Conservation (phyloP, 352 stramenopile genomes). For the Phytophthora sansomeana region DNA sequence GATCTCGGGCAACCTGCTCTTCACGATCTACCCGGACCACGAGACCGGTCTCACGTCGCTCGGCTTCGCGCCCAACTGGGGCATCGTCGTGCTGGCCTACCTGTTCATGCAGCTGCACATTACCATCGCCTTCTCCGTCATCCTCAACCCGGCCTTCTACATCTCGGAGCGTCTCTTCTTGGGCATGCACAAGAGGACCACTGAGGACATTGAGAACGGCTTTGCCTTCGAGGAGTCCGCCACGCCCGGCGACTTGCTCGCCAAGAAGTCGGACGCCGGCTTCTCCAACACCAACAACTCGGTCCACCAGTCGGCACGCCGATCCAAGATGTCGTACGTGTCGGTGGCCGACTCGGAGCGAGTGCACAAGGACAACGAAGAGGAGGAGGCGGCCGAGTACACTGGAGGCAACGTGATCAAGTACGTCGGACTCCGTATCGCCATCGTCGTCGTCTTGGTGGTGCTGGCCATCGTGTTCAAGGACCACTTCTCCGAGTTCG, state of each 20-base stretch:
- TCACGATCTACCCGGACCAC: slow-evolving; percentile 62
- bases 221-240: slow-evolving; percentile 26
- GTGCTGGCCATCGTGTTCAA: no score
- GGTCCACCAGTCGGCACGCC: slow-evolving; percentile 14
- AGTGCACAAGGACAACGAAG: slow-evolving; percentile 40
- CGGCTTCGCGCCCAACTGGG: slow-evolving; percentile 54
- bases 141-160: slow-evolving; percentile 57
- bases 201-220: slow-evolving; percentile 34
- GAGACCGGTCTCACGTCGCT: slow-evolving; percentile 39
- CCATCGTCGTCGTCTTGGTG: no score
- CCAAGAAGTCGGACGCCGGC: slow-evolving; percentile 31
- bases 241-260: slow-evolving; percentile 11
- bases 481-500: slow-evolving; percentile 67
- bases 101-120: slow-evolving; percentile 70
- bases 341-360: slow-evolving; percentile 53
- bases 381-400: no score
- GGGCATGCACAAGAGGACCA: slow-evolving; percentile 56
- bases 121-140: slow-evolving; percentile 54
- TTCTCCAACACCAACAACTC: slow-evolving; percentile 24
- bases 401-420: no score
- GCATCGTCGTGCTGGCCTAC: slow-evolving; percentile 55
- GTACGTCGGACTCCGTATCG: no score
- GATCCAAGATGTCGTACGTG: slow-evolving; percentile 57
- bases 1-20: slow-evolving; percentile 75
- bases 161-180: slow-evolving; percentile 53